Evolutionary conservation across 352 stramenopile genomes (phyloP), one percentile per base, ranked within the genome.

Genomic region (Pythium sukuiense): DNA sequence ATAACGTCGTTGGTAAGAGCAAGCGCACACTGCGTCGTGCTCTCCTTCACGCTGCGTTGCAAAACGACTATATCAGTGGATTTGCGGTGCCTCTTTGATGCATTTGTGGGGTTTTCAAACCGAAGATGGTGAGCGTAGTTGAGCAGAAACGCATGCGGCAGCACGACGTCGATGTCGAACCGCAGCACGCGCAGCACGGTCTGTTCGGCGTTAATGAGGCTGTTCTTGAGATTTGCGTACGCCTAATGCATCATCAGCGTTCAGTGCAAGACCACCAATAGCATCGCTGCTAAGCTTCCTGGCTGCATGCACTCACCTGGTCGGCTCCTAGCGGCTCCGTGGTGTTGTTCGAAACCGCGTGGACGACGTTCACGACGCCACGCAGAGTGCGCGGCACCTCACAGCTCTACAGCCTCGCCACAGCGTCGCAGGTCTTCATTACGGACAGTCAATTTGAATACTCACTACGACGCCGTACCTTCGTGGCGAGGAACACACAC

Each of bases 171-270:
- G 16, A 86, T 67, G 46, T 86, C 73, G 65, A 86, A 86, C 12
- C 59, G 61, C 27, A 86, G 71, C 46, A 71, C 78, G 18, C 78
- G 73, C 29, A 86, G 69, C 30, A 82, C 74, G 24, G 71, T 80
- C 57, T 86, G 78, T 64, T 86, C 78, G 24, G 76, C 78, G 55
- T 84, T 83, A 63, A 86, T 76, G 43, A 86, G 53, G 26, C 65
- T 61, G 55, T 69, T 68, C 72, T 86, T 86, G 39, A 86, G 61
- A 58, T 77, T 73, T 0, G 66, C 30, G 56, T 83, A 86, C 26
- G 69, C 60, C 75, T 86, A 65, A 65, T 57, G 50, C 45, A 67
- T 26, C 24, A 50, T 24, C 20, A 24, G 20, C 20, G 20, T 24
- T 24, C 20, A 24, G 20, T 24, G 20, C 20, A 24, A 24, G 20